Percentiles rank a stretch among this genome's conserved stretches.
These are phyloP conservation scores for Neofusicoccum sp. DNA, from an alignment of 2,329 filamentous ascomycete species.

Conservation along the genomic window DNA sequence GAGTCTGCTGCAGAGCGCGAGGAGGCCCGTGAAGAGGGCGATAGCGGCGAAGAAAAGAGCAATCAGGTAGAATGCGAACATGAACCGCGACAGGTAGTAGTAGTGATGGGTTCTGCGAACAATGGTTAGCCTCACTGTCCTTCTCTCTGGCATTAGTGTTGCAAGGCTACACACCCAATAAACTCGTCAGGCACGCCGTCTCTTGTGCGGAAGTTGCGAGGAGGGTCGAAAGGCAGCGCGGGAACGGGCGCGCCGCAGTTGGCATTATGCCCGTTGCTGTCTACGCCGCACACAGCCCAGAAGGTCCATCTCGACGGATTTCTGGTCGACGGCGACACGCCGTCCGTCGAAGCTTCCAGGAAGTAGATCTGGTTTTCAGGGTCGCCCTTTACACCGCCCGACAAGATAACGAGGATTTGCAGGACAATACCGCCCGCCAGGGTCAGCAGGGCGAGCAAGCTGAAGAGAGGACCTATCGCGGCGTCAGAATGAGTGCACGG, in stretches of 20 bases:
- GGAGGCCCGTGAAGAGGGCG: constrained; percentile 65
- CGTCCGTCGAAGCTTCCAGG: constrained; percentile 72
- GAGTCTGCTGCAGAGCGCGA: constrained; percentile 69
- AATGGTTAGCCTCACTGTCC: background rate
- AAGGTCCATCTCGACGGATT: constrained; percentile 81
- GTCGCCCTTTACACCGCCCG: constrained; percentile 53
- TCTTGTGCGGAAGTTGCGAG: constrained; percentile 60
- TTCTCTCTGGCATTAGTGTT: background rate
- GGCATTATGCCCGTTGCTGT: constrained; percentile 48
- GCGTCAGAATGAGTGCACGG: background rate
- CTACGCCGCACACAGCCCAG: constrained; percentile 74
- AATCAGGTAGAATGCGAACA: constrained; percentile 88
- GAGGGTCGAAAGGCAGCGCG: constrained; percentile 64
- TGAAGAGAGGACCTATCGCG: constrained; percentile 53
- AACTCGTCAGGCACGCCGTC: constrained; percentile 55
- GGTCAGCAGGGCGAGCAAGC: constrained; percentile 59
- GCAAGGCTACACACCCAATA: constrained; percentile 45
- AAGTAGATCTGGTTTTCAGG: constrained; percentile 80
- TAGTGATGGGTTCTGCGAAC: constrained; percentile 54
- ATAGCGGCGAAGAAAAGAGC: constrained; percentile 73
- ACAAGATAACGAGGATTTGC: constrained; percentile 65
- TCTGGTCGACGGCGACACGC: constrained; percentile 62
- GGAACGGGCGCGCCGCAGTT: constrained; percentile 65
- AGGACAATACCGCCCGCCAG: constrained; percentile 62
- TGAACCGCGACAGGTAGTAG: constrained; percentile 86